Evolutionary conservation across 805 yeast genomes (phyloP).

Genomic region (Danielia oregonensis): DNA sequence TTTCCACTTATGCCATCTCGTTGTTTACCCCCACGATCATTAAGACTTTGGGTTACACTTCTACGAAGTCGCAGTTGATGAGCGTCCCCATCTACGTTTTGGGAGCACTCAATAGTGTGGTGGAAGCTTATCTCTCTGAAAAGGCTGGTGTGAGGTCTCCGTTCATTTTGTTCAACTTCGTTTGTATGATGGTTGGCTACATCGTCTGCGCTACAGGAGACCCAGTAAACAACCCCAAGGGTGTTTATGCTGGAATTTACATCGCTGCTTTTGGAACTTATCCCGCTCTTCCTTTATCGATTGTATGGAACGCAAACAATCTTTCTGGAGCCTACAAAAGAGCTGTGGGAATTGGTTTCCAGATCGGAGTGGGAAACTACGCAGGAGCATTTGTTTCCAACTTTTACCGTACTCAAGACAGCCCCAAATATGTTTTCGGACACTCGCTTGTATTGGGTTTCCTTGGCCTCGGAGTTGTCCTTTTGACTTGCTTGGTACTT

Average conservation of each 20-base stretch:
- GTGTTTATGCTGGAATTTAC: conserved; percentile 26
- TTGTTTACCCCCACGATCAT: conserved; percentile 43
- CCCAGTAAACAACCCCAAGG: conserved; percentile 17
- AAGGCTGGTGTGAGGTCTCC: conserved; percentile 24
- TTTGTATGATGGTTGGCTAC: conserved; percentile 27
- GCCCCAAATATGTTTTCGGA: conserved; percentile 23
- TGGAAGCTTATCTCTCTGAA: conserved; percentile 23
- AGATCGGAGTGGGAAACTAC: conserved; percentile 33
- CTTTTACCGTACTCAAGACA: conserved; percentile 23
- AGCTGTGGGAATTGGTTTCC: conserved; percentile 34
- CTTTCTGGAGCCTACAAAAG: conserved; percentile 30
- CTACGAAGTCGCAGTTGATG: conserved; percentile 36
- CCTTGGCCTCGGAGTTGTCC: conserved; percentile 23
- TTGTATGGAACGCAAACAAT: conserved; percentile 32
- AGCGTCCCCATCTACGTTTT: conserved; percentile 40
- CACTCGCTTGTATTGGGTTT: conserved; percentile 26
- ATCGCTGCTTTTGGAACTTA: conserved; percentile 25
- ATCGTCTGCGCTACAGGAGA: conserved; percentile 21
- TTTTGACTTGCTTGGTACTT: conserved; percentile 15
- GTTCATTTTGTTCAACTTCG: conserved; percentile 19
- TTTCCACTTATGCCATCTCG: conserved; percentile 36
- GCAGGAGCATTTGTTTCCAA: conserved; percentile 32
- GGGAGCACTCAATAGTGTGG: conserved; percentile 24
- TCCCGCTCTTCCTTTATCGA: conserved; percentile 23
- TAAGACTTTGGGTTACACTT: conserved; percentile 38